phyloP scores from a whole-genome alignment of 768 basidiomycete genomes.

The Trametes gibbosa region DNA sequence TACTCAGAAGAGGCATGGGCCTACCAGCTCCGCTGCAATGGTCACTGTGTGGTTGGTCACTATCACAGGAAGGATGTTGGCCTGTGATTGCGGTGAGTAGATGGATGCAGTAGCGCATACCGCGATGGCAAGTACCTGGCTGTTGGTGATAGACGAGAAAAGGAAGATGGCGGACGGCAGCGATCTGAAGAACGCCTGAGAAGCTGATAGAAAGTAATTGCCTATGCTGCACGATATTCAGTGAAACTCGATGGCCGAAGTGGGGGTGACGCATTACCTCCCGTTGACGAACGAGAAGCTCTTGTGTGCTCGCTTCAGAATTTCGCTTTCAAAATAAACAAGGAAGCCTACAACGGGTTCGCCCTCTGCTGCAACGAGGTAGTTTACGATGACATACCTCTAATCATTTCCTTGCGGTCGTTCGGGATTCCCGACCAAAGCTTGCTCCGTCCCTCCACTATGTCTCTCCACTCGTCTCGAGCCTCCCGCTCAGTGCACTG shows the following conservation, averaged over 20 bases:
- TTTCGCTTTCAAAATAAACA: constrained; percentile 87
- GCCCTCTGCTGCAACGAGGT: background rate
- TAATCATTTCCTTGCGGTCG: constrained; percentile 88
- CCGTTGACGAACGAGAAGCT: constrained; percentile 93
- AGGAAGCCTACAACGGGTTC: constrained; percentile 65
- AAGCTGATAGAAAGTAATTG: constrained; percentile 89
- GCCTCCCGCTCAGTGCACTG: constrained; percentile 69
- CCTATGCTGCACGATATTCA: constrained; percentile 56
- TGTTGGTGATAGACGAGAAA: constrained; percentile 37
- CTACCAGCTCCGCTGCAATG: constrained; percentile 83
- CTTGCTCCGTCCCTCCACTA: constrained; percentile 80
- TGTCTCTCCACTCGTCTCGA: constrained; percentile 87
- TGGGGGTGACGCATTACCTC: constrained; percentile 46
- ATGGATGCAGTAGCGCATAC: background rate
- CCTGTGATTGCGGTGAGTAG: constrained; percentile 35
- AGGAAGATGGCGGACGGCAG: constrained; percentile 50
- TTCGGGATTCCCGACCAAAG: constrained; percentile 86
- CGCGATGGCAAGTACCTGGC: constrained; percentile 48
- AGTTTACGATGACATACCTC: constrained; percentile 49
- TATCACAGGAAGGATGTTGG: constrained; percentile 85
- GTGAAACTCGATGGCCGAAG: background rate
- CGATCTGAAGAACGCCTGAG: constrained; percentile 87
- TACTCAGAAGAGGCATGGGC: constrained; percentile 19
- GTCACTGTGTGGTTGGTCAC: constrained; percentile 96
- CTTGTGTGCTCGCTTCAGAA: constrained; percentile 87